Base-by-base conservation (phyloP, 441 rosid species). In the Melastoma candidum region DNA sequence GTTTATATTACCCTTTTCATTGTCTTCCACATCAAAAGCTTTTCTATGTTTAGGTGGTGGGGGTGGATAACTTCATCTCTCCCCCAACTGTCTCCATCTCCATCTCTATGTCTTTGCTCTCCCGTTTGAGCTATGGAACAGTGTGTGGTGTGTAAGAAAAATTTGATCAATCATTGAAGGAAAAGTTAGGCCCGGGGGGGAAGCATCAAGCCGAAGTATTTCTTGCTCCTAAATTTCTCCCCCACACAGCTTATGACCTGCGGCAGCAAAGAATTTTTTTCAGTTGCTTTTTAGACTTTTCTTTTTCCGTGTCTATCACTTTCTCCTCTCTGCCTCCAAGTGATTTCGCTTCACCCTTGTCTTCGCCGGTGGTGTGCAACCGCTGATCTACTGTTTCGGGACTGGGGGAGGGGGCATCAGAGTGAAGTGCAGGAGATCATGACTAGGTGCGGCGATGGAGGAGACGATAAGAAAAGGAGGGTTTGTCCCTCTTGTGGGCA, bases 401-500 rank as follows among this genome's bases (percentile, higher is more conserved):
- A 43, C 29, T 25, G 11, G 13, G 41, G 22, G 22, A 17, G 22
- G 22, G 22, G 22, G 22, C 22, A 39, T 26, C 12, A 3, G 13
- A 17, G 27, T 22, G 27, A 11, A 27, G 22, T 24, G 1, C 1
- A 1, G 12, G 11, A 55, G 26, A 13, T 2, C 26, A 55, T 55
- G 59, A 55, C 49, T 26, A 26, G 59, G 59, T 45, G 59, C 48
- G 41, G 41, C 41, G 41, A 36, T 36, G 8, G 6, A 1, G 41
- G 41, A 36, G 41, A 36, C 7, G 41, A 36, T 36, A 36, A 36
- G 41, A 48, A 46, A 2, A 17, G 11, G 53, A 58, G 48, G 39
- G 43, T 43, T 14, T 58, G 62, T 41, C 62, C 62, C 44, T 47
- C 54, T 49, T 58, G 62, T 39, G 54, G 62, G 29, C 54, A 47